A percentile compares a stretch with the other conserved stretches of the same genome.
Conservation (phyloP, 352 stramenopile species). For the Phytophthora pistaciae region DNA sequence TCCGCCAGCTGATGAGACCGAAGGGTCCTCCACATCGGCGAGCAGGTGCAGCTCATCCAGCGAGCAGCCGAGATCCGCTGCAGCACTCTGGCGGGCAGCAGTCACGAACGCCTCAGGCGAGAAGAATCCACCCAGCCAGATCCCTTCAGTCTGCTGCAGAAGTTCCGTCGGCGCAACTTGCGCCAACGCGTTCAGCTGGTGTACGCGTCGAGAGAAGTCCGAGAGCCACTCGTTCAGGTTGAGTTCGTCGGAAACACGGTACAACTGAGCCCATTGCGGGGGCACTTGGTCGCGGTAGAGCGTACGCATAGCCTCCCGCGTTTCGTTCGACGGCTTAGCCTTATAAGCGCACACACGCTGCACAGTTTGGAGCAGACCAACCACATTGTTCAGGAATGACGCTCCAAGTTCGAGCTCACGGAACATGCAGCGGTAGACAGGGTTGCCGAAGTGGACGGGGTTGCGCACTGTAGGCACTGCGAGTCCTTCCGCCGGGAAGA, state of each 20-base stretch:
- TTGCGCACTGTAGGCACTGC: constrained; percentile 62
- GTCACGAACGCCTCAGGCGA: constrained; percentile 94
- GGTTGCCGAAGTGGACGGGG: constrained; percentile 76
- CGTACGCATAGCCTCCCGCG: constrained; percentile 81
- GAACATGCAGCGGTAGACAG: constrained; percentile 93
- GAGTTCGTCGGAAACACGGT: constrained; percentile 62
- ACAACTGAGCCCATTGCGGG: constrained; percentile 64
- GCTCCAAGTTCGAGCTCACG: constrained; percentile 87
- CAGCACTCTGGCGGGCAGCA: constrained; percentile 91
- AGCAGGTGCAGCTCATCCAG: constrained; percentile 90
- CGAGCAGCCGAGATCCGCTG: constrained; percentile 79
- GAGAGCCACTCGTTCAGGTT: constrained; percentile 85
- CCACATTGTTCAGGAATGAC: constrained; percentile 71
- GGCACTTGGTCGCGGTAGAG: constrained; percentile 80
- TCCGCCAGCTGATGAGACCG: constrained; percentile 31
- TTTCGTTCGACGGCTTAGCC: constrained; percentile 90
- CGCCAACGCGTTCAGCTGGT: constrained; percentile 67
- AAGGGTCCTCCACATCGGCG: constrained; percentile 63
- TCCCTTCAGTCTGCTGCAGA: constrained; percentile 44
- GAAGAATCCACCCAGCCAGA: constrained; percentile 95
- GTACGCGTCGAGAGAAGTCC: constrained; percentile 82
- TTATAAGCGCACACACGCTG: constrained; percentile 85
- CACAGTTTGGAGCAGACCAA: constrained; percentile 73
- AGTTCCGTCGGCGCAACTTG: constrained; percentile 54
- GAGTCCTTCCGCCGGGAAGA: constrained; percentile 57